Base-by-base conservation (phyloP, 768 basidiomycete genomes). In the Imleria badia region DNA sequence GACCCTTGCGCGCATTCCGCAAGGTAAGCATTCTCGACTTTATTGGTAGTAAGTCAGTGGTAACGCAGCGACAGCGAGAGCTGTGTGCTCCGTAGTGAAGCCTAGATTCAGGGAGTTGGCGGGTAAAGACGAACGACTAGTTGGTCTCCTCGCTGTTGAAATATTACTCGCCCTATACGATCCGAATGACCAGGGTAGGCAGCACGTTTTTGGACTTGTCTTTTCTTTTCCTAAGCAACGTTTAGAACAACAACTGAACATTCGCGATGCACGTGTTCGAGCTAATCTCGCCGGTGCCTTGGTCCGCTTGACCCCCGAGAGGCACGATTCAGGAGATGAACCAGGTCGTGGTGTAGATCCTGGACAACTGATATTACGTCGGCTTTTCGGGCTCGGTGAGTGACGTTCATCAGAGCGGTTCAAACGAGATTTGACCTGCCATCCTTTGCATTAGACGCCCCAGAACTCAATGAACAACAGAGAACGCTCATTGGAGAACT, bases 101-200 rank as follows among this genome's bases (percentile, higher is more conserved):
- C 47, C 55, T 12, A 56, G 55, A 29, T 36, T 66, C 15, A 48
- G 55, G 20, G 19, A 55, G 20, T 26, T 66, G 11, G 65, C 62
- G 4, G 23, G 14, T 30, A 59, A 35, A 11, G 6, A 45, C 2
- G 42, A 50, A 2, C n/a, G 44, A 10, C 35, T 48, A 2, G 31
- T 66, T 19, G 64, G 64, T 23, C 54, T 48, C 33, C 54, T 66
- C 3, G 59, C 65, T 20, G 59, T 60, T 3, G 65, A 66, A 22
- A 51, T 58, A 36, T 41, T 56, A 8, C 52, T 66, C 15, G 45
- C 31, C 6, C 43, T 66, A 2, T 56, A 52, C 2, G 40, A 60
- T n/a, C 42, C 17, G 15, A 6, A 26, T 10, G 56, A 58, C 0
- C 42, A 6, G 30, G 35, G 64, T 55, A 42, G 2, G 55, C 2